Base-by-base conservation (phyloP, 805 yeast species). In the Suhomyces faveliae region DNA sequence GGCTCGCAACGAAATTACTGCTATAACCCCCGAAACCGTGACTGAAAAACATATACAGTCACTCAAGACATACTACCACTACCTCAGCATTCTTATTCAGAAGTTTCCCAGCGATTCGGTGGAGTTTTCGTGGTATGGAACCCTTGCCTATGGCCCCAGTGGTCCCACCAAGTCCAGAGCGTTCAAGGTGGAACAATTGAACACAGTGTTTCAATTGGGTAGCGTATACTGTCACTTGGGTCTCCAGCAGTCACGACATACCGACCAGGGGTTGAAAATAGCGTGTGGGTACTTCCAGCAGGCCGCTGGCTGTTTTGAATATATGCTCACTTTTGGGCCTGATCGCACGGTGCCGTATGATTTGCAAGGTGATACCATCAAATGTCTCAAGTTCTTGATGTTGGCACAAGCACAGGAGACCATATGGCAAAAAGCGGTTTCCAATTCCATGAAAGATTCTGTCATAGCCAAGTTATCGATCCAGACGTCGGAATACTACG, bases 361-460 rank as follows among this genome's bases (percentile, higher is more conserved):
- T 45, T 64, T 87, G 12, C 80, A 80, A 35, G 38, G 48, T 1
- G 73, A 74, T 10, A 79, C 88, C 0, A 57, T 86, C 8, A 65
- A 69, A 10, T 70, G 83, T 13, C 66, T 90, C 45, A 65, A 74
- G 30, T 54, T 61, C 10, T 58, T 89, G 29, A 79, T 80, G 79
- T 60, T 87, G 35, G 94, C 96, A 0, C 96, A 89, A 58, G 94
- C 96, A 0, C 96, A 90, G 64, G 97, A 91, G 59, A 76, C 81
- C 10, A 81, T 85, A 43, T 90, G 97, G 96, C 81, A 78, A 42
- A 83, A 84, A 56, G 89, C 96, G 0, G 45, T 69, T 3, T 64
- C 73, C 0, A 62, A 67, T 33, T 68, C 71, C 10, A 58, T 80
- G 56, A 85, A 83, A 55, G 82, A 86, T 58, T 68, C 84, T 0